phyloP scores from a whole-genome alignment of 2,329 filamentous ascomycete genomes.

The Ophiocordyceps camponoti-rufipedis region DNA sequence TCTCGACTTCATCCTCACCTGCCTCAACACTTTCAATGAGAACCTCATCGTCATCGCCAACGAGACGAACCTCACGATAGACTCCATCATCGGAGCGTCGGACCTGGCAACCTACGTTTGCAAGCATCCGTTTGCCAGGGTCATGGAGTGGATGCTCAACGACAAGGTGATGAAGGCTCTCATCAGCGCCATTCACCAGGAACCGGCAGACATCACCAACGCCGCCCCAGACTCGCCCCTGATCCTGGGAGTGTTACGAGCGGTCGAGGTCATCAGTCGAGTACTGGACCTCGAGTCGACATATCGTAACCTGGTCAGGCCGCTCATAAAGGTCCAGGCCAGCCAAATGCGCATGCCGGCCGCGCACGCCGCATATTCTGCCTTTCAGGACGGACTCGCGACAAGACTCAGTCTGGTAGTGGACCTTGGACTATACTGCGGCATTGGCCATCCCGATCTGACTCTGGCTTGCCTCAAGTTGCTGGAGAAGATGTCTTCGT shows the following conservation, averaged over 20 bases:
- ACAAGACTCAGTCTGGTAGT: conserved; percentile 64
- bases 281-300: conserved; percentile 79
- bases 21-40: conserved; percentile 81
- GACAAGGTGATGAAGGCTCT: conserved; percentile 68
- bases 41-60: conserved; percentile 76
- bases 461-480: conserved; percentile 67
- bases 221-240: conserved; percentile 63
- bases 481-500: conserved; percentile 72
- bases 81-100: conserved; percentile 54
- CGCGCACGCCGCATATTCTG: conserved; percentile 53
- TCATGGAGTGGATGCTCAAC: conserved; percentile 98
- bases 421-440: conserved; percentile 72
- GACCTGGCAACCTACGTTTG: conserved; percentile 65
- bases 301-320: conserved; percentile 75
- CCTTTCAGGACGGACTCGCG: conserved; percentile 80
- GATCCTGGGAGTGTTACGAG: conserved; percentile 58
- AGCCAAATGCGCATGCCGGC: conserved; percentile 41
- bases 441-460: conserved; percentile 63
- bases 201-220: conserved; percentile 52
- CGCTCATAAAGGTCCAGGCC: conserved; percentile 51
- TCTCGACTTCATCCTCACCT: conserved; percentile 64
- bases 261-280: conserved; percentile 68
- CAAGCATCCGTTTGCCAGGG: conserved; percentile 79
- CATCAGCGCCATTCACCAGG: conserved; percentile 63
- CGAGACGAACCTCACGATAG: conserved; percentile 56